Evolutionary conservation across 75 land plant species (phyloP).

Genomic region (Cunninghamia lanceolata): DNA sequence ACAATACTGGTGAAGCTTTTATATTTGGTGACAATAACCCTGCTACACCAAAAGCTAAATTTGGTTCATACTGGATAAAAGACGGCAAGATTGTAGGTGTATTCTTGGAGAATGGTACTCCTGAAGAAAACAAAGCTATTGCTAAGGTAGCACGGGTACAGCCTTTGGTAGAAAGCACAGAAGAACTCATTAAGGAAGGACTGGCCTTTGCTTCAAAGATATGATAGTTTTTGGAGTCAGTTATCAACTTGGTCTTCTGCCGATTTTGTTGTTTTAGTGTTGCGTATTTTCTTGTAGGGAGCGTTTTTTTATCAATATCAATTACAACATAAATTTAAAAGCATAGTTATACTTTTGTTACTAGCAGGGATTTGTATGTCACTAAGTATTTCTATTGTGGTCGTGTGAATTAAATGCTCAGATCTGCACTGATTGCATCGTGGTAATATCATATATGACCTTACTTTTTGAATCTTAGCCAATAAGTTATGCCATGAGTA

Average conservation of each 20-base stretch:
- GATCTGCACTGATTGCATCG: background rate
- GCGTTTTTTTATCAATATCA: background rate
- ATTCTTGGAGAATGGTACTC: slow-evolving; percentile 82
- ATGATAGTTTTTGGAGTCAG: background rate
- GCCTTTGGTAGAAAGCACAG: slow-evolving; percentile 55
- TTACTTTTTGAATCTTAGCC: background rate
- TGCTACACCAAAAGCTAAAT: slow-evolving; percentile 58
- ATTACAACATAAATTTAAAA: background rate
- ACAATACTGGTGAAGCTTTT: slow-evolving; percentile 86
- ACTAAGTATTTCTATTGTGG: background rate
- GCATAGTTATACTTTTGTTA: background rate
- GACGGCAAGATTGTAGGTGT: slow-evolving; percentile 85
- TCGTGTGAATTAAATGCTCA: background rate
- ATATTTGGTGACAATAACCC: slow-evolving; percentile 77
- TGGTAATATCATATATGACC: background rate
- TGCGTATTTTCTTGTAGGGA: background rate
- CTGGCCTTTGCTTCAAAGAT: slow-evolving; percentile 54
- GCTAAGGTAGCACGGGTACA: slow-evolving; percentile 86
- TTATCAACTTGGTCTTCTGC: background rate
- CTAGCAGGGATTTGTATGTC: background rate
- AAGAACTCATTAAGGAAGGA: slow-evolving; percentile 51
- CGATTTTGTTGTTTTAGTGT: background rate
- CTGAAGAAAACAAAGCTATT: slow-evolving; percentile 94
- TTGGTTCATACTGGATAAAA: slow-evolving; percentile 95
- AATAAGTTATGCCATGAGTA: too few species aligned